These are phyloP conservation scores for Colletotrichum australisinense DNA, from an alignment of 2,329 filamentous ascomycete species.

Conservation along the genomic window DNA sequence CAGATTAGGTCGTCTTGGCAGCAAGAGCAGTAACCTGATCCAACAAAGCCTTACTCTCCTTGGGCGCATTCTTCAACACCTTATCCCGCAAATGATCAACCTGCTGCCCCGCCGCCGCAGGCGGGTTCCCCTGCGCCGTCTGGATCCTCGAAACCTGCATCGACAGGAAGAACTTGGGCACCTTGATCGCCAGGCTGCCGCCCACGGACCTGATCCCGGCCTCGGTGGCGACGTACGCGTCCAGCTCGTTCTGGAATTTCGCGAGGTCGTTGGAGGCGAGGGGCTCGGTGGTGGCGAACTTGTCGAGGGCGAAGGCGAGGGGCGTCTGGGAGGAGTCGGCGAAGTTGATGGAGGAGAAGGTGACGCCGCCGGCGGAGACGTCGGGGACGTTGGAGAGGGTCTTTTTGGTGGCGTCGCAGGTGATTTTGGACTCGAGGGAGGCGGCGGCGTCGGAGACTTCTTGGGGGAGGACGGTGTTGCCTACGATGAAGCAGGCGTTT, in stretches of 20 bases:
- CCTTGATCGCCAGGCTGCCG: conserved; percentile 67
- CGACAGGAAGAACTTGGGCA: conserved; percentile 72
- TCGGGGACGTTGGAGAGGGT: conserved; percentile 68
- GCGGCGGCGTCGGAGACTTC: conserved; percentile 58
- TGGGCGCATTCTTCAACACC: conserved; percentile 65
- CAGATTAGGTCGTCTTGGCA: conserved; percentile 18
- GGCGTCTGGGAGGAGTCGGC: conserved; percentile 57
- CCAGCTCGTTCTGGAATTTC: conserved; percentile 63
- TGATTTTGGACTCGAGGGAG: conserved; percentile 55
- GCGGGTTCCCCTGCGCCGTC: conserved; percentile 67
- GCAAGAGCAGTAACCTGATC: conserved; percentile 61
- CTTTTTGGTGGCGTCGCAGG: conserved; percentile 58
- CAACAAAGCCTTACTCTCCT: conserved; percentile 59
- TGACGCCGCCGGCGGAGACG: conserved; percentile 60
- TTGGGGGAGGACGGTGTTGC: conserved; percentile 59
- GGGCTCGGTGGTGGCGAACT: conserved; percentile 63
- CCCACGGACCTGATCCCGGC: conserved; percentile 66
- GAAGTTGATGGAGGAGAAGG: conserved; percentile 69
- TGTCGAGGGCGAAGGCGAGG: conserved; percentile 63
- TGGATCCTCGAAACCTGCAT: conserved; percentile 70
- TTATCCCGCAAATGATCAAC: conserved; percentile 69
- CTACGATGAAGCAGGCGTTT: conserved; percentile 65
- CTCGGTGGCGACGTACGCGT: conserved; percentile 70
- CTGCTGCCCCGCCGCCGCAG: conserved; percentile 60
- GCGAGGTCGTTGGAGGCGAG: conserved; percentile 61